Percentiles rank a stretch among this genome's conserved stretches.
These are phyloP conservation scores for Laetiporus sulphureus DNA, from an alignment of 1,284 basidiomycete genomes.

Conservation along the genomic window DNA sequence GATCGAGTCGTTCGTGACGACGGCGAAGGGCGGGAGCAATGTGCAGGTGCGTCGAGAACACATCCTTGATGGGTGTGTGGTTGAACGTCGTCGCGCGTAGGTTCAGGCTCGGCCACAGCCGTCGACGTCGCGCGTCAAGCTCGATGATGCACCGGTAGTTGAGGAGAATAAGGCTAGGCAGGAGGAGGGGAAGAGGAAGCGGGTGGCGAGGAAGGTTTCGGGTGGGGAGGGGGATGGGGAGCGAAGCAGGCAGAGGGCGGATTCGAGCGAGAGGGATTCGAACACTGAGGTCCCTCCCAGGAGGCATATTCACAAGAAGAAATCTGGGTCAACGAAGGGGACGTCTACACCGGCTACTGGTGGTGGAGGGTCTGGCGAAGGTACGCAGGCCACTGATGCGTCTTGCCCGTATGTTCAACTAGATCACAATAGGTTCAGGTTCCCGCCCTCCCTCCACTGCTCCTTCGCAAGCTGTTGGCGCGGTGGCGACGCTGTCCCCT, in stretches of 20 bases:
- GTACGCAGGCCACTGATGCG: too few relatives aligned
- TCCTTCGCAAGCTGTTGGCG: conserved; percentile 25
- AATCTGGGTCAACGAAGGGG: too few relatives aligned
- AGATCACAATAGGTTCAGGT: too few relatives aligned
- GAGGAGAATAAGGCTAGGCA: conserved; percentile 6
- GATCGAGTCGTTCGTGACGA: conserved; percentile 60
- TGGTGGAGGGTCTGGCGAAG: too few relatives aligned
- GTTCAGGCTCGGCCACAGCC: conserved; percentile 16
- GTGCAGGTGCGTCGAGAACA: conserved; percentile 9
- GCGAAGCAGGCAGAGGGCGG: too few relatives aligned
- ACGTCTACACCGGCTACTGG: too few relatives aligned
- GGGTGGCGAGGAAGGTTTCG: conserved; percentile 3
- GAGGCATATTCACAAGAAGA: too few relatives aligned
- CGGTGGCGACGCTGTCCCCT: conserved; percentile 24
- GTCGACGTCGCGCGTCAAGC: conserved; percentile 21
- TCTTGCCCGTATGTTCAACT: too few relatives aligned
- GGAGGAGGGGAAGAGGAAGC: conserved; percentile 10
- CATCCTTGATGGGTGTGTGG: neutral
- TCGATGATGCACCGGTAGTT: conserved; percentile 14
- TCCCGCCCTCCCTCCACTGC: conserved; percentile 25
- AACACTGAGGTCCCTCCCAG: too few relatives aligned
- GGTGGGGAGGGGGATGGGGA: conserved; percentile 4
- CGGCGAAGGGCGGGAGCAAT: conserved; percentile 42
- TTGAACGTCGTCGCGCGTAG: neutral
- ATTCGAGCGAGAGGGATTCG: too few relatives aligned